Evolutionary conservation across 116 monocot species (phyloP).

Genomic region (Iris pallida): DNA sequence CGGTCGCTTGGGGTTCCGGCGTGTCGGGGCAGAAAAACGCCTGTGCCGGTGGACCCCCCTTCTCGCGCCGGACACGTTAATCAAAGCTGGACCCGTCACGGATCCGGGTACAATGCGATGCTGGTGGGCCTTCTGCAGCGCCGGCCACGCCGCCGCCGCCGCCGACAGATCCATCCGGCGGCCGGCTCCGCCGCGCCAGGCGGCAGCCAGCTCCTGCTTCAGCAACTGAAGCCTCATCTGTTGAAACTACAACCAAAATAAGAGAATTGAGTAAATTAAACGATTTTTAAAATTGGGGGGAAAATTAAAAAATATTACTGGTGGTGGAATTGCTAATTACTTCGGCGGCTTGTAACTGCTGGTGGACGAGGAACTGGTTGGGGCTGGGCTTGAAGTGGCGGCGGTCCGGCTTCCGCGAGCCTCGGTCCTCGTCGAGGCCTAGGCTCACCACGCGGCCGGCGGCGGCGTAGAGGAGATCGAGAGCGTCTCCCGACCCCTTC

Average conservation of each 20-base stretch:
- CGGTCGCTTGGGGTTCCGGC: slow-evolving; percentile 26
- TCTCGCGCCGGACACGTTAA: slow-evolving; percentile 13
- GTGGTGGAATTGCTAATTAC: not conserved
- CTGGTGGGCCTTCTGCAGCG: slow-evolving; percentile 20
- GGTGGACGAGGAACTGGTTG: not conserved
- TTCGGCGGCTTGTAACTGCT: slow-evolving; percentile 6
- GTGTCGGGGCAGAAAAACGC: slow-evolving; percentile 63
- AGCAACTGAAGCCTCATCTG: slow-evolving; percentile 41
- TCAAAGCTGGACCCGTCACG: slow-evolving; percentile 64
- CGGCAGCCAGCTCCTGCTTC: slow-evolving; percentile 23
- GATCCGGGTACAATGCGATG: slow-evolving; percentile 10
- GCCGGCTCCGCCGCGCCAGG: not conserved
- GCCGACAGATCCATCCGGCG: slow-evolving; percentile 13
- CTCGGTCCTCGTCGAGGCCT: slow-evolving; percentile 3
- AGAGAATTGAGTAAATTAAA: not conserved
- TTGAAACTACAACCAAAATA: slow-evolving; percentile 21
- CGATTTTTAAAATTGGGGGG: not conserved
- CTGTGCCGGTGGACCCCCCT: slow-evolving; percentile 23
- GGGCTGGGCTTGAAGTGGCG: not conserved
- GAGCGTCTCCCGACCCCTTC: slow-evolving; percentile 18
- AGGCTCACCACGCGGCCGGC: slow-evolving; percentile 41
- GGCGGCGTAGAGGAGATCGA: slow-evolving; percentile 35
- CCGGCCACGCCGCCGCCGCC: slow-evolving; percentile 25
- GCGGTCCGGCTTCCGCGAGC: not conserved
- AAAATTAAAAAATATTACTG: not conserved